Conservation (phyloP, 2,329 filamentous ascomycete genomes). For the Monilinia fructigena region DNA sequence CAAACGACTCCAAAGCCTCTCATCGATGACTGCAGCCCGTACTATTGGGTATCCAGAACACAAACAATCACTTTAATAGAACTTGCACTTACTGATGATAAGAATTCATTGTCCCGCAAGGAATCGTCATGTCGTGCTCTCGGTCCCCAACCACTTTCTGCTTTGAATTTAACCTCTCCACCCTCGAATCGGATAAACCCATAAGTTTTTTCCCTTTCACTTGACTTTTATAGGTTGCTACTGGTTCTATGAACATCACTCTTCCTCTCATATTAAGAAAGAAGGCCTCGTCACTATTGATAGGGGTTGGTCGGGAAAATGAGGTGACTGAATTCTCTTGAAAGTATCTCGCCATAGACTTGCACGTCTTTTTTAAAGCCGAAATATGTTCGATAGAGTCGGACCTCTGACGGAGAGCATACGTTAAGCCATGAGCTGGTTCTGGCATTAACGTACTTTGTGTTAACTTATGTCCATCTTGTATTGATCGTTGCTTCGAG, state of each 20-base stretch:
- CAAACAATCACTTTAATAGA: no score
- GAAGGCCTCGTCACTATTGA: neutral
- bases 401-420: neutral
- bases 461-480: neutral
- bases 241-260: neutral
- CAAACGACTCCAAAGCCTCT: no score
- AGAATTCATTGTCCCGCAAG: conserved; percentile 13
- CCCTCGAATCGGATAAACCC: conserved; percentile 6
- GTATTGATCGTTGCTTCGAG: neutral
- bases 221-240: neutral
- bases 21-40: no score
- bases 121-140: neutral
- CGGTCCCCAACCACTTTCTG: conserved; percentile 6
- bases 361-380: conserved; percentile 11
- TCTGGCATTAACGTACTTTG: conserved; percentile 15
- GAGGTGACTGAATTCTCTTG: neutral
- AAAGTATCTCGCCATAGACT: conserved; percentile 4
- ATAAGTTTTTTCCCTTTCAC: conserved; percentile 9
- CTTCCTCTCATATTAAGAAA: neutral
- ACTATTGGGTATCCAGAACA: neutral
- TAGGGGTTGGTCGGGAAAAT: neutral
- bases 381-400: conserved; percentile 7
- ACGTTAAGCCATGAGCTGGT: conserved; percentile 6
- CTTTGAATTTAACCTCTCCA: neutral
- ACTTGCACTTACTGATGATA: conserved; percentile 6